Evolutionary conservation across 176 grass and related monocot species (phyloP).

Genomic region (Thinopyrum elongatum): DNA sequence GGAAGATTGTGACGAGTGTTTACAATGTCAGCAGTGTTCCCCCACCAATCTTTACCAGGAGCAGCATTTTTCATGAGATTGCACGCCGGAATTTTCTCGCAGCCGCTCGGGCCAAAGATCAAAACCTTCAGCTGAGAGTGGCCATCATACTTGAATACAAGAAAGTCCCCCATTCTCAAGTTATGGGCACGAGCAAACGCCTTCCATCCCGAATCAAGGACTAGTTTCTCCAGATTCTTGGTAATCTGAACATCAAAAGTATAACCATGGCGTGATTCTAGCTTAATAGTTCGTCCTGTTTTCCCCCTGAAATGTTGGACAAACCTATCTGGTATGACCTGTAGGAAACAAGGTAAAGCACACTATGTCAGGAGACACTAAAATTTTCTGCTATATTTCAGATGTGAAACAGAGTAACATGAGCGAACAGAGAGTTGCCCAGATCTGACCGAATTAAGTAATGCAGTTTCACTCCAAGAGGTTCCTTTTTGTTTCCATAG

Average conservation of each 20-base stretch:
- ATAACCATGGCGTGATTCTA: slow-evolving; percentile 19
- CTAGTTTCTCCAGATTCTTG: not conserved
- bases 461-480: too few relatives aligned
- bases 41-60: not conserved
- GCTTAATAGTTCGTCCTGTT: slow-evolving; percentile 19
- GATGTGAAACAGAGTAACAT: too few relatives aligned
- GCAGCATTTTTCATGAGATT: not conserved
- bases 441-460: too few relatives aligned
- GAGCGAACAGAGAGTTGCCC: too few relatives aligned
- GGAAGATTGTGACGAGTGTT: not conserved
- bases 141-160: slow-evolving; percentile 42
- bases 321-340: slow-evolving; percentile 51
- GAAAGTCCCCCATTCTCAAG: slow-evolving; percentile 33
- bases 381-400: too few relatives aligned
- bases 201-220: slow-evolving; percentile 33
- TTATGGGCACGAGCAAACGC: slow-evolving; percentile 36
- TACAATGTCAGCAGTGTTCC: not conserved
- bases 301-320: slow-evolving; percentile 4
- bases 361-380: not conserved
- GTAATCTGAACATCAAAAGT: slow-evolving; percentile 24
- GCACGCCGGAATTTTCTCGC: not conserved
- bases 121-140: slow-evolving; percentile 31
- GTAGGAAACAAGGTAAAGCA: not conserved
- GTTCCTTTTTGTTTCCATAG: too few relatives aligned
- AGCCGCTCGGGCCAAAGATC: slow-evolving; percentile 38